Conservation (phyloP, 805 yeast genomes). For the Wickerhamomyces kurtzmanii region DNA sequence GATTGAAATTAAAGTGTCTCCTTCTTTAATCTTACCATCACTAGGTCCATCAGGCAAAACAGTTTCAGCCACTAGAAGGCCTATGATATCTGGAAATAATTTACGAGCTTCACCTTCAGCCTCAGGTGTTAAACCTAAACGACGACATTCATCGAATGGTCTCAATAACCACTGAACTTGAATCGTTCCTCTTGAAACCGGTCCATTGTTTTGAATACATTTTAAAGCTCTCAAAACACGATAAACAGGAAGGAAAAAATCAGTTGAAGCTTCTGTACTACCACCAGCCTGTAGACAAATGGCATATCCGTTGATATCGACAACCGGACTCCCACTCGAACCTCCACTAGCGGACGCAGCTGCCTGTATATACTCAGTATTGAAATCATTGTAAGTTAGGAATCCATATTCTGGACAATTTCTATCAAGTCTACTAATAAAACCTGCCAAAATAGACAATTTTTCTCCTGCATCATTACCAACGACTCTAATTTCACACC, state of each 20-base stretch:
- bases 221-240: slow-evolving; percentile 74
- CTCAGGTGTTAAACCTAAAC: slow-evolving; percentile 72
- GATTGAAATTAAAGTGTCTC: slow-evolving; percentile 73
- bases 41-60: slow-evolving; percentile 84
- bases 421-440: slow-evolving; percentile 70
- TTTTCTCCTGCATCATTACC: slow-evolving; percentile 98
- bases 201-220: slow-evolving; percentile 50
- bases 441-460: slow-evolving; percentile 79
- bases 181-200: slow-evolving; percentile 82
- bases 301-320: slow-evolving; percentile 76
- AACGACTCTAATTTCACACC: slow-evolving; percentile 86
- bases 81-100: slow-evolving; percentile 63
- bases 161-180: slow-evolving; percentile 83
- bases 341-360: slow-evolving; percentile 97
- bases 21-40: slow-evolving; percentile 63
- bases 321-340: slow-evolving; percentile 95
- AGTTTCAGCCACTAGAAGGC: slow-evolving; percentile 74
- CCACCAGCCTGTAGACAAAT: slow-evolving; percentile 96
- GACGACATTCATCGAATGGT: slow-evolving; percentile 85
- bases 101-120: slow-evolving; percentile 64
- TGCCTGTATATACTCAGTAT: slow-evolving; percentile 90
- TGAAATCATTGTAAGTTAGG: slow-evolving; percentile 82
- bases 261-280: slow-evolving; percentile 82
- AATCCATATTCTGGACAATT: slow-evolving; percentile 93
- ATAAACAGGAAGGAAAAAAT: slow-evolving; percentile 80